Evolutionary conservation across 1,284 basidiomycete species (phyloP).

Genomic region (Ustilago bromivora): DNA sequence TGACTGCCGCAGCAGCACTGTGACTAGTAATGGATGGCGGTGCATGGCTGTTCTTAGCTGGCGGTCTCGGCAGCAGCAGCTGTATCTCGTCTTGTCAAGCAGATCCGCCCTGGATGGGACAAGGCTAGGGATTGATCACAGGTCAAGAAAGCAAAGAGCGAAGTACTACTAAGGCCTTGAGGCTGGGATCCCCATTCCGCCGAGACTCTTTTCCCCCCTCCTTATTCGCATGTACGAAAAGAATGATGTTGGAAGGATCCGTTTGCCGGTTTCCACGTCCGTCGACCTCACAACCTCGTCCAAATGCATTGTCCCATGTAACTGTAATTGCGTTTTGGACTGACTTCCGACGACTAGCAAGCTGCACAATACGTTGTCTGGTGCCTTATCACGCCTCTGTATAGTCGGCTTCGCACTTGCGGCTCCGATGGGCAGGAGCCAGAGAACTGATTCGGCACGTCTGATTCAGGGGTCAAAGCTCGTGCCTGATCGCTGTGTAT

Average conservation of each 20-base stretch:
- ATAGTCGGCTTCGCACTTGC: background rate
- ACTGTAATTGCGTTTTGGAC: background rate
- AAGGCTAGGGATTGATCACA: background rate
- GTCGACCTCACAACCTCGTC: background rate
- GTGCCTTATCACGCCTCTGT: background rate
- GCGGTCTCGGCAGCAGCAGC: too few species aligned
- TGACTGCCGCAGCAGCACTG: background rate
- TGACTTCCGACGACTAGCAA: background rate
- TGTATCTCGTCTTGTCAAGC: too few species aligned
- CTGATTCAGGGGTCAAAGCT: background rate
- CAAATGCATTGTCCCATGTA: background rate
- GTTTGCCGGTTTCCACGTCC: background rate
- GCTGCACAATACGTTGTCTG: background rate
- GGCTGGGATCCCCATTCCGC: background rate
- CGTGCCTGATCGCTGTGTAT: background rate
- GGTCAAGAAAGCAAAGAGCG: too few species aligned
- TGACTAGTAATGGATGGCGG: background rate
- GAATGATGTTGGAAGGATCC: background rate
- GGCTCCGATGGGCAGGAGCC: background rate
- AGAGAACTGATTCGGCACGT: background rate
- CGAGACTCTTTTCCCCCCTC: background rate
- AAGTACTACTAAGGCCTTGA: background rate
- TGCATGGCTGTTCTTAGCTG: background rate
- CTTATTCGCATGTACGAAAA: background rate
- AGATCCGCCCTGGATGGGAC: too few species aligned